A percentile compares a stretch with the other conserved stretches of the same genome.
These are phyloP conservation scores for Paraleonurus japonicus DNA, from an alignment of 257 asterid species.

Conservation along the genomic window DNA sequence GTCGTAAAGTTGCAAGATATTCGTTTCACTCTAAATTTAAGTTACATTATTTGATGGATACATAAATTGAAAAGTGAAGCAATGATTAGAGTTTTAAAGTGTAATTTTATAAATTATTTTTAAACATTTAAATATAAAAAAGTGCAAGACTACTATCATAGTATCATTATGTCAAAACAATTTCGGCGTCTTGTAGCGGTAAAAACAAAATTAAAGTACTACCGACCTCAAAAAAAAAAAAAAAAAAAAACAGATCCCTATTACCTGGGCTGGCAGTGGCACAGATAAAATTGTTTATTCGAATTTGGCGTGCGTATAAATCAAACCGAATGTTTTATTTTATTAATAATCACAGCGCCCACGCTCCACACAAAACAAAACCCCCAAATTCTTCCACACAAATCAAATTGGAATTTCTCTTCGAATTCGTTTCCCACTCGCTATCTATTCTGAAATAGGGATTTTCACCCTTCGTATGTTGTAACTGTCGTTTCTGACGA, in stretches of 20 bases:
- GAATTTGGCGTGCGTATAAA: slow-evolving; percentile 5
- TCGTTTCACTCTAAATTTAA: too few relatives aligned
- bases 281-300: background rate
- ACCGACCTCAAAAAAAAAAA: too few relatives aligned
- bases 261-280: background rate
- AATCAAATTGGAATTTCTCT: slow-evolving; percentile 15
- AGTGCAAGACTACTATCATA: too few relatives aligned
- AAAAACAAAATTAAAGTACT: background rate
- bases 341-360: background rate
- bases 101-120: too few relatives aligned
- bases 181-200: background rate
- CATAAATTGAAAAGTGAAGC: too few relatives aligned
- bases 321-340: background rate
- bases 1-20: too few relatives aligned
- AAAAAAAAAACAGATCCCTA: background rate
- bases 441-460: background rate
- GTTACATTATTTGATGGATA: too few relatives aligned
- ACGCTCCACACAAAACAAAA: background rate
- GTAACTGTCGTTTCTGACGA: background rate
- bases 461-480: background rate
- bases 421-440: background rate
- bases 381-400: background rate
- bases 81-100: too few relatives aligned
- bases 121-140: too few relatives aligned
- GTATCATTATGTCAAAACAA: too few relatives aligned